Conservation (phyloP, 306 rosid genomes). For the Senna siamea region DNA sequence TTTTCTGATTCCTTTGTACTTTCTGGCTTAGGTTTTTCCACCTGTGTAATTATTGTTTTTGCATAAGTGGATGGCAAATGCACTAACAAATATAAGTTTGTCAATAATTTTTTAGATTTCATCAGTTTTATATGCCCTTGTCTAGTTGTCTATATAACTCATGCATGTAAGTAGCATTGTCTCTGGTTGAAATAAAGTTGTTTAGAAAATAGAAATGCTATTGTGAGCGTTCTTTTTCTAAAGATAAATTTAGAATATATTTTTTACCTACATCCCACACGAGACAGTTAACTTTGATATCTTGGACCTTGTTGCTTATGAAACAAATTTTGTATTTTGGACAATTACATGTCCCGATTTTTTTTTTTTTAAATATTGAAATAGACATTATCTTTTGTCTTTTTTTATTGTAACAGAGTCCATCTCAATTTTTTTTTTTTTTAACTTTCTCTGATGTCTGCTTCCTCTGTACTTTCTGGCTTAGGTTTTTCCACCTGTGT, state of each 20-base stretch:
- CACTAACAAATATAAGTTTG: not conserved
- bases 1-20: not conserved
- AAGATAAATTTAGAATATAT: not conserved
- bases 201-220: too few species aligned
- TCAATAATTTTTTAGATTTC: not conserved
- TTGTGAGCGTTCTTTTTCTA: not conserved
- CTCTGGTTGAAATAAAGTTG: conserved; percentile 2
- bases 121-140: not conserved
- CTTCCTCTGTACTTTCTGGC: not conserved
- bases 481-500: not conserved
- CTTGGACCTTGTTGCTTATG: not conserved
- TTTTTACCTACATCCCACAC: not conserved
- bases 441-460: not conserved
- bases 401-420: too few species aligned
- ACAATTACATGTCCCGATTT: not conserved
- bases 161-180: not conserved
- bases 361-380: too few species aligned
- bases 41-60: not conserved
- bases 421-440: conserved; percentile 23
- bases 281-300: conserved; percentile 12
- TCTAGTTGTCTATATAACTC: not conserved
- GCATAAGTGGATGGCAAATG: conserved; percentile 9
- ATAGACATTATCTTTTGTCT: too few species aligned
- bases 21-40: not conserved
- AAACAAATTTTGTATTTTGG: conserved; percentile 6